Percentiles rank a stretch among this genome's conserved stretches.
These are phyloP conservation scores for Aleurites moluccanus DNA, from an alignment of 441 rosid species.

Conservation along the genomic window DNA sequence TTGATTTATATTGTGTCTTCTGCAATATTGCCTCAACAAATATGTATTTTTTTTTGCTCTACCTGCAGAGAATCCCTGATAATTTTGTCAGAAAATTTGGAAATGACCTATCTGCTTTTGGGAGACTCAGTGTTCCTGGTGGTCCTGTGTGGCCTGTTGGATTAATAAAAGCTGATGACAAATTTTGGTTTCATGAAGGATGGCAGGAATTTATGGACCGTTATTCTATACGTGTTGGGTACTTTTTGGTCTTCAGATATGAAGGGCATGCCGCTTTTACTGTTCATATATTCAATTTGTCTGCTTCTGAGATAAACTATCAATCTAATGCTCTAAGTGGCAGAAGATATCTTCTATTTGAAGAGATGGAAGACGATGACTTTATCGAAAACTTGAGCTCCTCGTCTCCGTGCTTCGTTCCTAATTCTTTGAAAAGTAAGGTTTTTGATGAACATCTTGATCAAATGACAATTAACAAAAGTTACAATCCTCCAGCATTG, in stretches of 20 bases:
- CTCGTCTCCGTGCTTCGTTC: slow-evolving; percentile 28
- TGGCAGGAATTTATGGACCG: slow-evolving; percentile 94
- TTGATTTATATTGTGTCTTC: neutral
- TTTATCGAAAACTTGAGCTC: slow-evolving; percentile 42
- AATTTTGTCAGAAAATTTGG: slow-evolving; percentile 77
- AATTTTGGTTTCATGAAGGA: slow-evolving; percentile 86
- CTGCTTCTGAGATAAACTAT: slow-evolving; percentile 81
- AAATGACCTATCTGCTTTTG: slow-evolving; percentile 74
- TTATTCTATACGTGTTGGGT: slow-evolving; percentile 79
- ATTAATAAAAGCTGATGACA: slow-evolving; percentile 68
- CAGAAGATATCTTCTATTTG: slow-evolving; percentile 65
- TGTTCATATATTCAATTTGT: slow-evolving; percentile 80
- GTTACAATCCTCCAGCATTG: slow-evolving; percentile 49
- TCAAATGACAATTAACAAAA: slow-evolving; percentile 40
- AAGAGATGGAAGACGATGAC: slow-evolving; percentile 89
- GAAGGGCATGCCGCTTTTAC: slow-evolving; percentile 84
- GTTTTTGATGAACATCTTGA: slow-evolving; percentile 26
- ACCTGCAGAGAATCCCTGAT: slow-evolving; percentile 93
- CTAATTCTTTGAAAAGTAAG: slow-evolving; percentile 26
- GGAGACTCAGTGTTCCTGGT: slow-evolving; percentile 80
- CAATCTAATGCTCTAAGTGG: slow-evolving; percentile 55
- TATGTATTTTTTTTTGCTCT: neutral
- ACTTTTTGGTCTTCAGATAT: slow-evolving; percentile 86
- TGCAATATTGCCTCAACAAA: neutral
- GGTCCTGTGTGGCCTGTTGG: slow-evolving; percentile 90